phyloP scores from a whole-genome alignment of 306 rosid species.

The Betula pendula region DNA sequence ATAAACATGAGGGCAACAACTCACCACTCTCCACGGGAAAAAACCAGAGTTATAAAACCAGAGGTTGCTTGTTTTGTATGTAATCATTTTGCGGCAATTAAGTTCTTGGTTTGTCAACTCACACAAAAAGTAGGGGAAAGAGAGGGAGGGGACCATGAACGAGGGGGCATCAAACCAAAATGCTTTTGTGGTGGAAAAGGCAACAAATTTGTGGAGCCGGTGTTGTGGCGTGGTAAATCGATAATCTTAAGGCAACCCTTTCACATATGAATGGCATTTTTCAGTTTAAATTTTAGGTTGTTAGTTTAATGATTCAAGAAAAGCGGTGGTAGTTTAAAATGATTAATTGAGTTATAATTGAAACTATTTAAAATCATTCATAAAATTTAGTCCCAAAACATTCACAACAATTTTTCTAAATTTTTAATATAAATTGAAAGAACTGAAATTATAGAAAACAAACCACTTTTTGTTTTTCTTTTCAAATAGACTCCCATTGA shows the following conservation, averaged over 20 bases:
- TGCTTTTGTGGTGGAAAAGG: conserved; percentile 31
- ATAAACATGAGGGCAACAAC: not conserved
- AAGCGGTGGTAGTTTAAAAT: too few species aligned
- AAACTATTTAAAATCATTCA: too few species aligned
- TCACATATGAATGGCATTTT: not conserved
- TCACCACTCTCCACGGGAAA: conserved; percentile 30
- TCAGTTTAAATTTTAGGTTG: too few species aligned
- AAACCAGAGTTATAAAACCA: conserved; percentile 23
- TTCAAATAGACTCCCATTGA: too few species aligned
- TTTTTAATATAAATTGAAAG: too few species aligned
- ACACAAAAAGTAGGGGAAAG: conserved; percentile 21
- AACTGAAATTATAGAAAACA: too few species aligned
- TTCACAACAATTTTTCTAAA: too few species aligned
- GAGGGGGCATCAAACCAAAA: conserved; percentile 21
- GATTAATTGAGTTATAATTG: too few species aligned
- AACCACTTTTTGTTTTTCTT: too few species aligned
- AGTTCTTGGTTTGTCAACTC: conserved; percentile 41
- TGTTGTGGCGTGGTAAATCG: too few species aligned
- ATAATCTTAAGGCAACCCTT: not conserved
- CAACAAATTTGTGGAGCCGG: conserved; percentile 20
- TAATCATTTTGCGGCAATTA: conserved; percentile 18
- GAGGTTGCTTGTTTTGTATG: conserved; percentile 36
- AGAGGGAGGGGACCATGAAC: conserved; percentile 27
- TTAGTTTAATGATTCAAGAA: too few species aligned
- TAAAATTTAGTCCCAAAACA: too few species aligned